These are phyloP conservation scores for Blastocystis sp. DNA, from an alignment of 352 stramenopile species.

Conservation along the genomic window DNA sequence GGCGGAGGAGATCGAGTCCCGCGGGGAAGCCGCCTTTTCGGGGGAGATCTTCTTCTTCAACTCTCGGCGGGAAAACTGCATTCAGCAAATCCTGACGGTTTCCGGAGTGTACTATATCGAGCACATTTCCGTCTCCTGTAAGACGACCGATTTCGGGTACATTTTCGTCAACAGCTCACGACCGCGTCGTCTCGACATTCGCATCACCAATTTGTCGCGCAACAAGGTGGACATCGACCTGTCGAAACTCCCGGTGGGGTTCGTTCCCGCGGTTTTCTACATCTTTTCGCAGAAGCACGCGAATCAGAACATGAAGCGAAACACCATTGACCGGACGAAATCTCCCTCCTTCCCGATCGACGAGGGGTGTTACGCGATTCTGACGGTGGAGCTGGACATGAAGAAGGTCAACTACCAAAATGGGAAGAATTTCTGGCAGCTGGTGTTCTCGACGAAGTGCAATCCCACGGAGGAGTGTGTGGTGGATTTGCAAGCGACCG, in stretches of 20 bases:
- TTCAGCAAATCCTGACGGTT: constrained; percentile 52
- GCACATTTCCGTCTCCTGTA: constrained; percentile 32
- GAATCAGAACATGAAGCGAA: background rate
- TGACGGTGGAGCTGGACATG: constrained; percentile 62
- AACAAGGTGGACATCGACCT: background rate
- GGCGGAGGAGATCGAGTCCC: background rate
- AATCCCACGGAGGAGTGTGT: background rate
- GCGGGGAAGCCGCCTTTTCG: background rate
- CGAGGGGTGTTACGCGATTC: constrained; percentile 16
- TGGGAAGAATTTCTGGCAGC: constrained; percentile 33
- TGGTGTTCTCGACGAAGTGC: background rate
- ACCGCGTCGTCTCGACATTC: constrained; percentile 22
- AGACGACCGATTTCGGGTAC: background rate
- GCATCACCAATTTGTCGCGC: constrained; percentile 36
- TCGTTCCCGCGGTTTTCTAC: constrained; percentile 53
- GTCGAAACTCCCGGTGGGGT: constrained; percentile 7
- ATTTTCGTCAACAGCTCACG: constrained; percentile 54
- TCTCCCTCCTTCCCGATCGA: background rate
- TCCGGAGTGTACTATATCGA: constrained; percentile 29
- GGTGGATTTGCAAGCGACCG: background rate
- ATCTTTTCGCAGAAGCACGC: constrained; percentile 32
- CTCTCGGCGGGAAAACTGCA: constrained; percentile 53
- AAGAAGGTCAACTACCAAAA: background rate
- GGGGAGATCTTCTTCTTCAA: constrained; percentile 65
- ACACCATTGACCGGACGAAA: background rate